Evolutionary conservation across 1,284 basidiomycete species (phyloP), one percentile per base, ranked within the genome.

Genomic region (Fereydounia khargensis): DNA sequence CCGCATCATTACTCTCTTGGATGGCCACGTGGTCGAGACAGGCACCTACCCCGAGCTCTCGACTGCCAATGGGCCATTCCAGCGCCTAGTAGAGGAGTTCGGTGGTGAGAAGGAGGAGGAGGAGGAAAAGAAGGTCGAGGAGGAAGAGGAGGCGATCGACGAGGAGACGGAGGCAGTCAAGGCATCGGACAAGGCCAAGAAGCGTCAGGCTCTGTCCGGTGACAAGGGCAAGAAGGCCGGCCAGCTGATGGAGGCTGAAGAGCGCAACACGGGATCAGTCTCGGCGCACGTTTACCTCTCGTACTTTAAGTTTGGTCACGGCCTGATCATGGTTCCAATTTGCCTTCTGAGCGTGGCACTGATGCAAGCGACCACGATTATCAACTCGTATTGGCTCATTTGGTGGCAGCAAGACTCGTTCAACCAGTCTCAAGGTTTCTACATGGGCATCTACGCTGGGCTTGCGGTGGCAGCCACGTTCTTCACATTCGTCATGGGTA

Each of bases 1-100:
- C 58, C 81, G 84, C 64, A 84, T 90, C 43, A 86, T 87, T 70
- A 82, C 85, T 28, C 81, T 88, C 74, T 86, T 89, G 23, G 81
- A 86, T 45, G 86, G 86, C 7, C 73, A 70, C 8, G 82, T 87
- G 23, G 82, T 77, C 13, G 86, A 86, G 72, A 77, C 81, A 62
- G 85, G 85, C 25, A 83, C 82, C 1, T 86, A 82, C 63, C 63
- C 80, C 45, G 83, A 81, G 19, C 79, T 87, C 9, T 81, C 84
- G 75, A 65, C 68, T 6, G 72, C 80, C 32, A 80, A 82, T 30
- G 78, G 78, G 2, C 76, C 81, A 3, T 86, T 88, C 68, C 78
- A 81, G 0, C 80, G 78, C 8, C 79, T 80, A 13, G 14, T 18
- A n/a, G 35, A 35, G 17, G 40, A 35, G 14, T 18, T 33, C 16